A percentile compares a stretch with the other conserved stretches of the same genome.
Conservation (phyloP, 768 basidiomycete genomes). For the Daedaleopsis sinensis region DNA sequence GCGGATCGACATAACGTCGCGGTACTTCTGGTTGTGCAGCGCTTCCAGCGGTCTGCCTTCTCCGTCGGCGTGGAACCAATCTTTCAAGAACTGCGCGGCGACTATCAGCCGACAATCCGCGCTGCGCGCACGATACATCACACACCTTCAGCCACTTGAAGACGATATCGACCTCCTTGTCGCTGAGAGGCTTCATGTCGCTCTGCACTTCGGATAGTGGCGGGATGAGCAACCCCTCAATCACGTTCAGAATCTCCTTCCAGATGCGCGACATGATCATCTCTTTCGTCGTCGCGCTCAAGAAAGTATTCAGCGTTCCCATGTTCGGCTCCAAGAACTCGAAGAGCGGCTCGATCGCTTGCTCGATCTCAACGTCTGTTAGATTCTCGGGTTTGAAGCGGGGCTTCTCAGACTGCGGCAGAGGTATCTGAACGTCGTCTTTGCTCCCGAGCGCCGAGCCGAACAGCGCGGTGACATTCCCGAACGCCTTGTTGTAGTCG, state of each 20-base stretch:
- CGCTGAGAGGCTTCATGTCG: conserved; percentile 89
- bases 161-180: conserved; percentile 98
- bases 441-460: conserved; percentile 73
- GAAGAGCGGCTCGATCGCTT: conserved; percentile 87
- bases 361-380: conserved; percentile 92
- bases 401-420: conserved; percentile 75
- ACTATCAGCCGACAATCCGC: neutral
- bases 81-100: conserved; percentile 73
- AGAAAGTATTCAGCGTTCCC: conserved; percentile 85
- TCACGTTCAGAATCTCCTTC: conserved; percentile 90
- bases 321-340: conserved; percentile 97
- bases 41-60: conserved; percentile 86
- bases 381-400: conserved; percentile 79
- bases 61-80: conserved; percentile 94
- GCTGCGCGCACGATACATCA: neutral
- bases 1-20: conserved; percentile 86
- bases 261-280: conserved; percentile 92
- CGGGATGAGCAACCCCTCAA: conserved; percentile 90
- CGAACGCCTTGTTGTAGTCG: conserved; percentile 91
- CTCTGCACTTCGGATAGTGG: conserved; percentile 84
- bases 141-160: conserved; percentile 96
- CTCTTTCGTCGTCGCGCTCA: conserved; percentile 84
- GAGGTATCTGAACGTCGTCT: conserved; percentile 76
- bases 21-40: conserved; percentile 93
- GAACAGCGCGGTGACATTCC: conserved; percentile 80